Evolutionary conservation across 2,329 filamentous ascomycete species (phyloP).

Genomic region (Monosporascus sp.): DNA sequence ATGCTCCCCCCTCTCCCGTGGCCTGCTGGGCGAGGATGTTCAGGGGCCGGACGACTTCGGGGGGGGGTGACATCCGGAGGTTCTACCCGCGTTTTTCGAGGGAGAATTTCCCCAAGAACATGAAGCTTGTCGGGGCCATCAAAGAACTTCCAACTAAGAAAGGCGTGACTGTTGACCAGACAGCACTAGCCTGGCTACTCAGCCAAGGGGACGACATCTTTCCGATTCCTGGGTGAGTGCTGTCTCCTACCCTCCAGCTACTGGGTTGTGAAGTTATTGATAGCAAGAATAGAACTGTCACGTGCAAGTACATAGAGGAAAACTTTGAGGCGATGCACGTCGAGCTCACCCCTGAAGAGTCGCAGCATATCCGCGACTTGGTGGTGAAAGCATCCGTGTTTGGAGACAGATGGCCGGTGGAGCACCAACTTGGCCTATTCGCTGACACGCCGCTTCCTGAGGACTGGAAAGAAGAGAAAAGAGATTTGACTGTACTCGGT

Average conservation of each 20-base stretch:
- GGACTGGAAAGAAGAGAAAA: background rate
- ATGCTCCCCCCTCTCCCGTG: constrained; percentile 33
- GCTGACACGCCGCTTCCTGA: constrained; percentile 9
- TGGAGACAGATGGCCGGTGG: constrained; percentile 7
- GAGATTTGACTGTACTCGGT: no score
- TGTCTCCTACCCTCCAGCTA: background rate
- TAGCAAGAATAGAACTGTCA: constrained; percentile 8
- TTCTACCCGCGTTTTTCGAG: constrained; percentile 28
- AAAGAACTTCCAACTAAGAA: constrained; percentile 37
- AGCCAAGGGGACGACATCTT: constrained; percentile 13
- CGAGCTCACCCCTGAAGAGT: constrained; percentile 23
- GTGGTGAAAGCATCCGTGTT: constrained; percentile 14
- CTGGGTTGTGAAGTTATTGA: no score
- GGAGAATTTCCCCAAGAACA: constrained; percentile 41
- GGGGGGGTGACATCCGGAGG: constrained; percentile 32
- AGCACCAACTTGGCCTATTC: constrained; percentile 8
- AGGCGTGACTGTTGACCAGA: constrained; percentile 36
- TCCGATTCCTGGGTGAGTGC: constrained; percentile 15
- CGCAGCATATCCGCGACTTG: constrained; percentile 19
- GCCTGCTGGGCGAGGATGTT: constrained; percentile 41
- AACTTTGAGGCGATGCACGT: constrained; percentile 21
- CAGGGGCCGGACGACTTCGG: constrained; percentile 37
- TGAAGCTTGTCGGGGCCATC: constrained; percentile 38
- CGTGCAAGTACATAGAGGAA: constrained; percentile 11
- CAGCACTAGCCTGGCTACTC: constrained; percentile 44